These are phyloP conservation scores for Cladophialophora exuberans DNA, from an alignment of 2,329 filamentous ascomycete genomes.

Conservation along the genomic window DNA sequence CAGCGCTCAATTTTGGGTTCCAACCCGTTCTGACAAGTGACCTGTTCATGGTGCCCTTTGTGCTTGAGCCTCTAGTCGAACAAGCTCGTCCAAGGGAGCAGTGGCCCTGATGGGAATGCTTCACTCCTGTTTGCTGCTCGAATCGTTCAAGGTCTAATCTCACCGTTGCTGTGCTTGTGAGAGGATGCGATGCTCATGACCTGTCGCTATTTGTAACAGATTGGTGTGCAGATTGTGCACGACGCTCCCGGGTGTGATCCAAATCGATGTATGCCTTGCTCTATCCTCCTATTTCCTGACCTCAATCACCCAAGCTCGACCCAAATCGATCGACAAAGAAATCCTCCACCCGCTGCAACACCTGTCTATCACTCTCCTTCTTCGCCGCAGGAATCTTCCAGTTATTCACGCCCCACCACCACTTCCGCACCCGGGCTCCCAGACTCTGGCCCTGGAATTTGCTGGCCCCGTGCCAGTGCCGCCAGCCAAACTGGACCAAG, in stretches of 20 bases:
- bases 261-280: background rate
- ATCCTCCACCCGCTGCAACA: conserved; percentile 46
- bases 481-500: conserved; percentile 81
- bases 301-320: conserved; percentile 31
- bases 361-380: conserved; percentile 36
- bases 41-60: too few relatives aligned
- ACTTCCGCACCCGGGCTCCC: conserved; percentile 75
- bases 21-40: too few relatives aligned
- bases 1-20: too few relatives aligned
- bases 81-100: too few relatives aligned
- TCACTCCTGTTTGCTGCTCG: too few relatives aligned
- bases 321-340: conserved; percentile 34
- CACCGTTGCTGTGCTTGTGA: too few relatives aligned
- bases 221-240: background rate
- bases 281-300: background rate
- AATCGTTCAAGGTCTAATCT: too few relatives aligned
- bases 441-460: conserved; percentile 75
- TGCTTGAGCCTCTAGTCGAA: too few relatives aligned
- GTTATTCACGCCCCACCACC: conserved; percentile 96
- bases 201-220: too few relatives aligned
- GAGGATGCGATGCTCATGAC: too few relatives aligned
- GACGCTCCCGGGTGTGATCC: background rate
- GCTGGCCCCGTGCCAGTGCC: conserved; percentile 81
- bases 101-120: too few relatives aligned
- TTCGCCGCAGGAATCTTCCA: conserved; percentile 68